Evolutionary conservation across 129 eudicot genomes (phyloP), one percentile per base, ranked within the genome.

Genomic region (Ambrosia artemisiifolia): DNA sequence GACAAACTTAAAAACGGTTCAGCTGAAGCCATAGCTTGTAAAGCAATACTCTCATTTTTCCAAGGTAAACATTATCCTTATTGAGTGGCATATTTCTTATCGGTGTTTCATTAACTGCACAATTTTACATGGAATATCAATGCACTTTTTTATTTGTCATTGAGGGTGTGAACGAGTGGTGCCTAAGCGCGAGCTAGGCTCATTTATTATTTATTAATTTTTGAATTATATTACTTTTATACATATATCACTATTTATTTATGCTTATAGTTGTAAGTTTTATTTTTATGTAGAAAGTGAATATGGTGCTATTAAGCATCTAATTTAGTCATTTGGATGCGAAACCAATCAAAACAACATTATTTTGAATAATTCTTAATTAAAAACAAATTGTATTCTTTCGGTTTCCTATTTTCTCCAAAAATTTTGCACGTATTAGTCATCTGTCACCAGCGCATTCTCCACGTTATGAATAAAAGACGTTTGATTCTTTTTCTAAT

Each of bases 1-100:
- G 91, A 85, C 24, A 91, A 84, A 38, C 46, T 91, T 78, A 91
- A 85, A 78, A 81, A 72, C 19, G 95, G 97, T 33, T 24, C 78
- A 6, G 75, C 86, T 34, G 97, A 91, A 69, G 75, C 95, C 5
- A 24, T 83, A 72, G 88, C 89, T 70, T 87, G 82, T 40, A 83
- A 80, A 78, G 83, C 69, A 0, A 85, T 91, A 65, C 63, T 91
- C 61, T 71, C 75, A 65, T 82, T 85, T 63, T 91, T 91, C 62
- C 91, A 83, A 82, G 95, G 97, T 85, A 64, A 62, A 65, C 20
- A 16, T 38, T 48, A 46, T 53, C 55, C 72, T 34, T 11, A 10
- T 40, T 42, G 33, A 46, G 46, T 14, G 24, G 18, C 30, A 14
- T n/a, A 28, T 69, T 48, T 60, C 19, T 60, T 32, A 60, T 60